Evolutionary conservation across 169 alveolate genomes (phyloP).

Genomic region (Plasmodium relictum): DNA sequence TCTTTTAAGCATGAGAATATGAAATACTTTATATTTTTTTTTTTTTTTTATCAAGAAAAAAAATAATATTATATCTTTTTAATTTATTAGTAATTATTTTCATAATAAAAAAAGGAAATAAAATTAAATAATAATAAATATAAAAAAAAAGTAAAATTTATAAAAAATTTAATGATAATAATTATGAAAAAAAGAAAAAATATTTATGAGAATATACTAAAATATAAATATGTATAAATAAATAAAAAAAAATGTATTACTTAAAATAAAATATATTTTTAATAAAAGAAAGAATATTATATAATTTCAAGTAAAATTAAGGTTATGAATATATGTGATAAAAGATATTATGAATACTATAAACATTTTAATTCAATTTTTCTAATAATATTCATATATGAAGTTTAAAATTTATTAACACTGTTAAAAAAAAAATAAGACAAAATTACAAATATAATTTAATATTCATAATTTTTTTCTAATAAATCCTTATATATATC

Average conservation of each 20-base stretch:
- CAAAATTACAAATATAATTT: too few species aligned
- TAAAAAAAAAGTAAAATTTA: neutral
- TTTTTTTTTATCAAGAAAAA: too few species aligned
- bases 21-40: neutral
- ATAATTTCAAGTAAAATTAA: neutral
- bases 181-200: neutral
- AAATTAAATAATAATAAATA: neutral
- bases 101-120: neutral
- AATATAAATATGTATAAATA: too few species aligned
- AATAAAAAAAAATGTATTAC: conserved; percentile 4
- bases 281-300: too few species aligned
- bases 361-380: conserved; percentile 7
- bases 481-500: too few species aligned
- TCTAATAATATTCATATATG: neutral
- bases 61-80: too few species aligned
- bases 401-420: neutral
- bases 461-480: too few species aligned
- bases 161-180: neutral
- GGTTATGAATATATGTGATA: neutral
- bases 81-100: too few species aligned
- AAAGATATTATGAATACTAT: conserved; percentile 8
- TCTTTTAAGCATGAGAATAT: too few species aligned
- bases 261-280: neutral
- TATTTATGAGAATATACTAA: too few species aligned
- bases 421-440: too few species aligned